phyloP scores from a whole-genome alignment of 1,139 yeast species.

The Arxiozyma slooffiae region DNA sequence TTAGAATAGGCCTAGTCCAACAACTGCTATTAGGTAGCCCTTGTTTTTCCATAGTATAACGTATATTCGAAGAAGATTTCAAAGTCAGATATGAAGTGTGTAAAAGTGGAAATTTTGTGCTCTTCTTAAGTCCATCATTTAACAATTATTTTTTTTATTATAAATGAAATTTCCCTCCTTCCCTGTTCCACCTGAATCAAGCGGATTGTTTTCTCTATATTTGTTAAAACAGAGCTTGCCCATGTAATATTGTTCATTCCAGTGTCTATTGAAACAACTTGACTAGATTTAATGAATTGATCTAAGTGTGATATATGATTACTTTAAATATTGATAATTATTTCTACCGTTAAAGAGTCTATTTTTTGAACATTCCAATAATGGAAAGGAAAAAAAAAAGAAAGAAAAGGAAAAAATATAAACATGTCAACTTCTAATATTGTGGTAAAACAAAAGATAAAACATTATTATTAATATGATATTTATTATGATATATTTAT shows the following conservation, averaged over 20 bases:
- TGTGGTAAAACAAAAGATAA: background rate
- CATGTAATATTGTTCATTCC: conserved; percentile 39
- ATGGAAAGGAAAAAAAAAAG: too few relatives aligned
- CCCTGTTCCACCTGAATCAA: too few relatives aligned
- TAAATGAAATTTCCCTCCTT: conserved; percentile 39
- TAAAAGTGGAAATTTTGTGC: conserved; percentile 11
- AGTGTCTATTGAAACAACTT: conserved; percentile 35
- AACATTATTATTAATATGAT: too few relatives aligned
- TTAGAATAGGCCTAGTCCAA: conserved; percentile 42
- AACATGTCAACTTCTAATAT: conserved; percentile 8
- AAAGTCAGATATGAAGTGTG: conserved; percentile 17
- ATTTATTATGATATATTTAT: background rate
- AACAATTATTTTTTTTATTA: conserved; percentile 29
- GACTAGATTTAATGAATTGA: conserved; percentile 8
- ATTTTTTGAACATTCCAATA: too few relatives aligned
- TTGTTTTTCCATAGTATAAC: conserved; percentile 46
- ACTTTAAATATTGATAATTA: too few relatives aligned
- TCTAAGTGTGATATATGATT: conserved; percentile 10
- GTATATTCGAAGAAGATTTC: conserved; percentile 22
- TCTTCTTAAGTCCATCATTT: conserved; percentile 4
- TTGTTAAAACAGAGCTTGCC: background rate
- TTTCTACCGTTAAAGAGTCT: too few relatives aligned
- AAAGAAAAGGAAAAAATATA: conserved; percentile 20
- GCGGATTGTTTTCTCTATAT: conserved; percentile 12
- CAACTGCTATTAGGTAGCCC: conserved; percentile 42